These are phyloP conservation scores for Russula sp. DNA, from an alignment of 768 basidiomycete species.

Conservation along the genomic window DNA sequence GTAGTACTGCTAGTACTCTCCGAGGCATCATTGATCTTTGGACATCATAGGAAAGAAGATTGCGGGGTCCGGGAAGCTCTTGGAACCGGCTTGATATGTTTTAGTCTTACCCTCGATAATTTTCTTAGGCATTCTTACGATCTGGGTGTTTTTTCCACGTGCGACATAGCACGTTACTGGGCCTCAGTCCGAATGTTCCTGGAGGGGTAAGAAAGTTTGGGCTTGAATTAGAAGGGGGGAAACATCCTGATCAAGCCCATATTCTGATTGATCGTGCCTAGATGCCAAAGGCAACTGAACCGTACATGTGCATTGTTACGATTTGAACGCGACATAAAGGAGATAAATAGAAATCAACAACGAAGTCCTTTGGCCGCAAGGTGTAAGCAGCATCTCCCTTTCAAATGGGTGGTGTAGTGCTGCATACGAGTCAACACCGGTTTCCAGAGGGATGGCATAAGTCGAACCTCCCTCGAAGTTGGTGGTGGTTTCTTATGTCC, in stretches of 20 bases:
- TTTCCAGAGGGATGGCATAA: too few species aligned
- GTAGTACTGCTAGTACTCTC: too few species aligned
- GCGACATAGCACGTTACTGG: neutral
- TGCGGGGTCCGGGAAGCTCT: neutral
- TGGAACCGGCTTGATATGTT: conserved; percentile 1
- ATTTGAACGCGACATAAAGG: neutral
- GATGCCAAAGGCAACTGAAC: neutral
- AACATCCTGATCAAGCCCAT: neutral
- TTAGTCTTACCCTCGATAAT: neutral
- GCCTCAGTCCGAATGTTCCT: neutral
- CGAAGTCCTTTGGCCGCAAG: too few species aligned
- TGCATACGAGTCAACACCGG: neutral
- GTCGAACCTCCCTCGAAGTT: too few species aligned
- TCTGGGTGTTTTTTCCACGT: neutral
- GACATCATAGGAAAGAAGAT: neutral
- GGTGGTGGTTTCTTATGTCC: neutral
- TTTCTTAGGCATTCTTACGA: neutral
- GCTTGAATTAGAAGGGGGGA: neutral
- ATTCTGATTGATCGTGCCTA: neutral
- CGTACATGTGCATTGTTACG: neutral
- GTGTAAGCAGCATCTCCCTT: too few species aligned
- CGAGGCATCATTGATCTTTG: conserved; percentile 4
- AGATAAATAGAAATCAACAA: too few species aligned
- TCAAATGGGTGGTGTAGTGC: neutral
- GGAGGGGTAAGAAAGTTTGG: neutral